Base-by-base conservation (phyloP, 2,329 filamentous ascomycete species). In the Exophiala calicioides region DNA sequence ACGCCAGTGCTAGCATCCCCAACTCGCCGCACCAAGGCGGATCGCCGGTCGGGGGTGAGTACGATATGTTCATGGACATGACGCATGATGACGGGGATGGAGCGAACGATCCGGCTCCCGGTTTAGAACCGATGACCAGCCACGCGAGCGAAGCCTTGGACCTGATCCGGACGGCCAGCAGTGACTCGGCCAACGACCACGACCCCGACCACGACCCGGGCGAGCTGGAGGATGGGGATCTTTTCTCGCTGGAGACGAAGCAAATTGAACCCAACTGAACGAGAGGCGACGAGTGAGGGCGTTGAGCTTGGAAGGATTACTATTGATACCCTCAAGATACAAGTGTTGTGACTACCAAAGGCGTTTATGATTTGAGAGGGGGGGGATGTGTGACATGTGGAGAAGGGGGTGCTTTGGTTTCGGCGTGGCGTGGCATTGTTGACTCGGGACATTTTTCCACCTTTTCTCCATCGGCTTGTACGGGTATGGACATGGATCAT, bases 121-220 rank as follows among this genome's bases (percentile, higher is more conserved):
- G 32, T 32, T 47, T 59, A 4, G 57, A 57, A 32, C 57, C 59
- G 18, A 68, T 72, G 41, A 70, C 71, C 20, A 68, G 67, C n/a
- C 70, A 74, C 55, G 70, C 70, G 5, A 72, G 69, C 30, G 71
- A 74, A 54, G 71, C 71, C 3, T 58, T 74, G 15, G 71, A 74
- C 37, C 47, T 59, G 49, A 59, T 59, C 32, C 47, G 53, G 23
- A 53, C 44, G 3, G 48, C 48, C 15, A 56, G 50, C 29, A 52
- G 55, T 42, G 52, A 58, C 51, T 16, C 62, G 58, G 39, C 31
- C 39, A 24, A 60, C 44, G 60, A 53, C 20, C n/a, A n/a, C n/a
- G 52, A 58, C 51, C 15, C 62, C 57, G 39, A 29, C 39, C 21
- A 60, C 44, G 60, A 53, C 20, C 55, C 53, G 21, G 47, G 46